phyloP scores from a whole-genome alignment of 176 grass and related monocot genomes.

The Aegilops bicornis region DNA sequence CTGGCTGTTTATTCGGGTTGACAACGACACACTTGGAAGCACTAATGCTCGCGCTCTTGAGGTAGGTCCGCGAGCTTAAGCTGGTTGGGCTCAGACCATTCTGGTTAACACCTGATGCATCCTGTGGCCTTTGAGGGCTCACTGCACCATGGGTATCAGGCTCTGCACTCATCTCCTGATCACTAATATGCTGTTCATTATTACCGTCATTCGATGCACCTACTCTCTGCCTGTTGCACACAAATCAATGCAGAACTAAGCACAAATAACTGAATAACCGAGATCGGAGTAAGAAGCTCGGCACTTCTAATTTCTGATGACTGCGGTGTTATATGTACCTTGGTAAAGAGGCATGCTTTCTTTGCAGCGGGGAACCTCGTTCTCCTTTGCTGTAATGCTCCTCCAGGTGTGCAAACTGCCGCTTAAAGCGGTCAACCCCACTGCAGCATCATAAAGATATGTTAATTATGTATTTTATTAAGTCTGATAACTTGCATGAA shows the following conservation, averaged over 20 bases:
- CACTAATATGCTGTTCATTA: slow-evolving; percentile 53
- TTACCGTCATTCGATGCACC: slow-evolving; percentile 51
- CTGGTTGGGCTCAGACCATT: slow-evolving; percentile 38
- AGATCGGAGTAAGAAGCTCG: slow-evolving; percentile 8
- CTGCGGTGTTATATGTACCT: slow-evolving; percentile 44
- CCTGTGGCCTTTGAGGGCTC: slow-evolving; percentile 59
- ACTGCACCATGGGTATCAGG: slow-evolving; percentile 48
- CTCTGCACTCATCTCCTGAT: slow-evolving; percentile 53
- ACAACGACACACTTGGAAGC: slow-evolving; percentile 85
- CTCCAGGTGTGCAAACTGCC: slow-evolving; percentile 97
- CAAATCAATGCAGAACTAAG: slow-evolving; percentile 29
- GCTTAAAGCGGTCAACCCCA: slow-evolving; percentile 94
- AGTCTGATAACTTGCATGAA: not conserved
- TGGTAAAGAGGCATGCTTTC: slow-evolving; percentile 91
- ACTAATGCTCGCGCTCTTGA: slow-evolving; percentile 97
- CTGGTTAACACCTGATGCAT: slow-evolving; percentile 1
- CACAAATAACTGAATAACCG: not conserved
- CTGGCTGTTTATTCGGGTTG: slow-evolving; percentile 48
- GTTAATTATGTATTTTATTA: not conserved
- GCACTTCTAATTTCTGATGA: slow-evolving; percentile 14
- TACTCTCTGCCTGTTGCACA: slow-evolving; percentile 77
- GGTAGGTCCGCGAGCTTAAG: slow-evolving; percentile 47
- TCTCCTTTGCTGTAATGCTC: slow-evolving; percentile 96
- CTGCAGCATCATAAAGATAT: slow-evolving; percentile 39
- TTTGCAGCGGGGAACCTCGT: slow-evolving; percentile 87